A percentile compares a stretch with the other conserved stretches of the same genome.
phyloP scores from a whole-genome alignment of 1,139 yeast species.

The Pichia sp. region DNA sequence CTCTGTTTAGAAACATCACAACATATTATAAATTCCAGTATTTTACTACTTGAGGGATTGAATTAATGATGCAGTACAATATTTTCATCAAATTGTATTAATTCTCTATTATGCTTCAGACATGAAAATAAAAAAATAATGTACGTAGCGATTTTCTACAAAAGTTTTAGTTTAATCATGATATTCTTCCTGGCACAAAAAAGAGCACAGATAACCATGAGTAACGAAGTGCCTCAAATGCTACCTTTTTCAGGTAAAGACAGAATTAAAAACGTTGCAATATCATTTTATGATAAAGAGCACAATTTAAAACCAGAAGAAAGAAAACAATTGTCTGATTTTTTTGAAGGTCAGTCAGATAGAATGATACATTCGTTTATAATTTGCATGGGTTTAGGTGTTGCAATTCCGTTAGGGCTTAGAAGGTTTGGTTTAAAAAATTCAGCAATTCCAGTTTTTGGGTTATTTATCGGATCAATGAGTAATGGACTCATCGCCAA shows the following conservation, averaged over 20 bases:
- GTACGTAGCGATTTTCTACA: no score
- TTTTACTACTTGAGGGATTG: no score
- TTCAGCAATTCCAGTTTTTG: slow-evolving; percentile 19
- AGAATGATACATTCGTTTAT: slow-evolving; percentile 18
- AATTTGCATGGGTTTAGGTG: slow-evolving; percentile 22
- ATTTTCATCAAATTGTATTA: no score
- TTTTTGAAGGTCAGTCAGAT: slow-evolving; percentile 19
- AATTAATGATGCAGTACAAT: no score
- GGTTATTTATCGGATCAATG: slow-evolving; percentile 20
- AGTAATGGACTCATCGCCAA: slow-evolving; percentile 18
- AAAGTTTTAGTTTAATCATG: no score
- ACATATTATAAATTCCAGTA: no score
- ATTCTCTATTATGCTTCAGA: no score
- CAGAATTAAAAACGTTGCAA: slow-evolving; percentile 20
- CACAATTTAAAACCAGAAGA: slow-evolving; percentile 18
- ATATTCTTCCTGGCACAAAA: not conserved
- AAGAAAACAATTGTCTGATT: slow-evolving; percentile 19
- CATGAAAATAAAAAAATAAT: no score
- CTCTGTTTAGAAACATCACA: no score
- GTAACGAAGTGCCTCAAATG: not conserved
- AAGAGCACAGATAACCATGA: not conserved
- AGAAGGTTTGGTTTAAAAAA: slow-evolving; percentile 14
- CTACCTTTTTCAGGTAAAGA: slow-evolving; percentile 2
- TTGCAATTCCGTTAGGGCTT: slow-evolving; percentile 21
- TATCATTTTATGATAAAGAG: slow-evolving; percentile 24